phyloP scores from a whole-genome alignment of 2,329 filamentous ascomycete genomes.

The Apiospora koreana region DNA sequence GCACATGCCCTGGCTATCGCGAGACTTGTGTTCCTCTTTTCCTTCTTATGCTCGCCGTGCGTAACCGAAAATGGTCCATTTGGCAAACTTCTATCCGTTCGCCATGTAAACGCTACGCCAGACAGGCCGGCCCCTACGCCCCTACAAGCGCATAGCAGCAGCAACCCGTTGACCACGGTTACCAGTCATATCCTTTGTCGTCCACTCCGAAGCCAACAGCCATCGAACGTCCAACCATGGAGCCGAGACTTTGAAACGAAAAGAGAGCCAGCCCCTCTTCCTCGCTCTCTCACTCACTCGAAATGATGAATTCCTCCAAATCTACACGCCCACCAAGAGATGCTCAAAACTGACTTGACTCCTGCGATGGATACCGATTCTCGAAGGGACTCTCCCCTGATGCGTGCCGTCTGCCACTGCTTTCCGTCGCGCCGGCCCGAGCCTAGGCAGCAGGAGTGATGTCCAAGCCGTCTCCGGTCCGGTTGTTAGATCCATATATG shows the following conservation, averaged over 20 bases:
- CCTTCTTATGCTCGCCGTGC: background rate
- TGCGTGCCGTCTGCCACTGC: background rate
- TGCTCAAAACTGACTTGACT: background rate
- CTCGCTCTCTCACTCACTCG: background rate
- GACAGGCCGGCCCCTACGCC: too few species aligned
- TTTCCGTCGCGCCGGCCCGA: background rate
- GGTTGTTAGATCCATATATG: background rate
- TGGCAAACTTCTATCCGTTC: background rate
- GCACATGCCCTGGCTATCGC: background rate
- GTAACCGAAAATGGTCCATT: background rate
- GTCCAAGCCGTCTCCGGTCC: background rate
- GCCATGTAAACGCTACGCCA: background rate
- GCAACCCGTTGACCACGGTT: constrained; percentile 11
- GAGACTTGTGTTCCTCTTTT: background rate
- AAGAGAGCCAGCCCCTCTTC: background rate
- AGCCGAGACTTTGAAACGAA: background rate
- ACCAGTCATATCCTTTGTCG: background rate
- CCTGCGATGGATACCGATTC: background rate
- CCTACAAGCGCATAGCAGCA: background rate
- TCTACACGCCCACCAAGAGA: background rate
- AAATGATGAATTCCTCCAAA: background rate
- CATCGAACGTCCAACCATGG: background rate
- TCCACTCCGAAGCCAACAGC: background rate
- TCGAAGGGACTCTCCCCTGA: background rate
- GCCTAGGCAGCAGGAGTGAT: background rate